Conservation (phyloP, 495 filamentous ascomycete species). For the Patellaria atrata region DNA sequence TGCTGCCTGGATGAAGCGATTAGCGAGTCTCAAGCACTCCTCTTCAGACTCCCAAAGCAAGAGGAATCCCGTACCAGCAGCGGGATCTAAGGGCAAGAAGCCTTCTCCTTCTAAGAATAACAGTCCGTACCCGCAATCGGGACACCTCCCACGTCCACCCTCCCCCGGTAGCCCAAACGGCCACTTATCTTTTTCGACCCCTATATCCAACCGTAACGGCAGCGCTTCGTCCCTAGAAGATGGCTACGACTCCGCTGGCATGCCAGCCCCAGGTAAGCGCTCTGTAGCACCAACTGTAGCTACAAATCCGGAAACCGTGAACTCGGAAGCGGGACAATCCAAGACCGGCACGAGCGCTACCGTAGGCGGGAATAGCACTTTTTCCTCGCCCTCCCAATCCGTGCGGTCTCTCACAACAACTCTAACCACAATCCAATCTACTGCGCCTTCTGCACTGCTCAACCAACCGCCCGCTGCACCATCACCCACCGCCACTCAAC, state of each 20-base stretch:
- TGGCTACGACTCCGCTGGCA: constrained; percentile 34
- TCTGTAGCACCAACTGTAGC: constrained; percentile 66
- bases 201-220: constrained; percentile 28
- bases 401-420: constrained; percentile 87
- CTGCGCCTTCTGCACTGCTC: constrained; percentile 51
- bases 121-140: constrained; percentile 67
- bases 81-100: constrained; percentile 45
- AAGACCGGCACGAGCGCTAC: constrained; percentile 62
- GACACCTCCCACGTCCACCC: constrained; percentile 31
- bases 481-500: constrained; percentile 35
- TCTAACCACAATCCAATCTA: constrained; percentile 88
- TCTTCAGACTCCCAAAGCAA: constrained; percentile 38
- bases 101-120: constrained; percentile 54
- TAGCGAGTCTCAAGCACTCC: constrained; percentile 66
- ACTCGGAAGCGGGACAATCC: constrained; percentile 62
- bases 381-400: constrained; percentile 86
- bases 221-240: constrained; percentile 24
- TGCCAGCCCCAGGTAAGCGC: constrained; percentile 47
- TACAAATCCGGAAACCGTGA: constrained; percentile 60
- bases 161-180: constrained; percentile 35
- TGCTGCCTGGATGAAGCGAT: constrained; percentile 84
- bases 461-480: constrained; percentile 28
- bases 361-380: constrained; percentile 63
- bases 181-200: constrained; percentile 42
- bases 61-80: constrained; percentile 32